Evolutionary conservation across 2,329 filamentous ascomycete species (phyloP), one percentile per base, ranked within the genome.

Genomic region (Ophidiomyces ophidiicola): DNA sequence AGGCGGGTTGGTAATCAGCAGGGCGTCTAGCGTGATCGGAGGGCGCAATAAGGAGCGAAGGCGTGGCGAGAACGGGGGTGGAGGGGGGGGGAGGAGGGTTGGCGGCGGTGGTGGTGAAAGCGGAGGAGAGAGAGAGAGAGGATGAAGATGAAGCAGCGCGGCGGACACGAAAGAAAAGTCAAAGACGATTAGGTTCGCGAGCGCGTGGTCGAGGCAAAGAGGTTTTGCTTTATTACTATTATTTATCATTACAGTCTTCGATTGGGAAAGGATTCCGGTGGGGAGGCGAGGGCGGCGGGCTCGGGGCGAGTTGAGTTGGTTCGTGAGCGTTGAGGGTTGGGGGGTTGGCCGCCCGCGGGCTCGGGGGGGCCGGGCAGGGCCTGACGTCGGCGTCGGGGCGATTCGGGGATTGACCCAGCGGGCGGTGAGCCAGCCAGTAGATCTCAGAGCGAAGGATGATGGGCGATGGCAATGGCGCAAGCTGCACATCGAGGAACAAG

Each of bases 21-120:
- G 11, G 74, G 73, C 52, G 71, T 66, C 51, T 39, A 20, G 28
- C 29, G 37, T 28, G 28, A 30, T 39, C 43, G 36, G 26, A 39
- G 35, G 45, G 41, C 26, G 42, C 32, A 32, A 25, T 37, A 33
- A 24, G 44, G 42, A 37, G 35, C 35, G 39, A 42, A 42, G 41
- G 29, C 24, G 41, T 34, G 41, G 41, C 36, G 23, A 39, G 29
- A 17, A 32, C 14, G 30, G 20, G 19, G 21, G 24, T 4, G 39
- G 38, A 35, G 28, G 38, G 20, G 24, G 30, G 35, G 46, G 38
- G 31, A 15, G 24, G 11, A 11, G 24, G 24, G 24, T 12, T 37
- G 15, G 26, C 31, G 26, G 23, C 14, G 17, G 37, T 17, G 25
- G 19, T 29, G 19, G 34, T 24, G 40, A 39, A 20, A 17, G 37